A percentile compares a stretch with the other conserved stretches of the same genome.
phyloP scores from a whole-genome alignment of 139 green algal species.

The Auxenochlorella pyrenoidosa region DNA sequence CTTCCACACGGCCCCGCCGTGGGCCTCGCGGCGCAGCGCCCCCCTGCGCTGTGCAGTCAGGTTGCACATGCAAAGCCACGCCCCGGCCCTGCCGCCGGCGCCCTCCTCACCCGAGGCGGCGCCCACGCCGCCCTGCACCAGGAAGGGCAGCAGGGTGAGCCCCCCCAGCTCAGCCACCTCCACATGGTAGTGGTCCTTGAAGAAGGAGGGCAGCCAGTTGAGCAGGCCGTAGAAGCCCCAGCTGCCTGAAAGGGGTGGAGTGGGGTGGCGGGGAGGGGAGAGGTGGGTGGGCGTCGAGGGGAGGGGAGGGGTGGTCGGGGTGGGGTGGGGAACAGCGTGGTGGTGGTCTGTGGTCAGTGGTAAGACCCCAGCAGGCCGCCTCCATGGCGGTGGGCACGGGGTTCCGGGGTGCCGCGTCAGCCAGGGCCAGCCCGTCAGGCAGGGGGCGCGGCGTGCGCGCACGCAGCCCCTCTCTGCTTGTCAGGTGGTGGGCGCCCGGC shows the following conservation, averaged over 20 bases:
- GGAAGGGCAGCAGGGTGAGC: conserved; percentile 83
- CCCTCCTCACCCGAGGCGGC: conserved; percentile 39
- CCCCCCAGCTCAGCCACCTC: conserved; percentile 64
- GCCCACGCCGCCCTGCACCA: conserved; percentile 68
- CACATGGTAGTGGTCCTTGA: conserved; percentile 71
- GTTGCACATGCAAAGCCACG: no score
- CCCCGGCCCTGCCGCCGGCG: no score
- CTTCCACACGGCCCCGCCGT: background rate
- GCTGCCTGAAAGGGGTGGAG: conserved; percentile 16
- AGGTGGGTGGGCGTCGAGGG: background rate
- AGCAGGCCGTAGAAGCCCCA: conserved; percentile 83
- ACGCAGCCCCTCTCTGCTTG: no score
- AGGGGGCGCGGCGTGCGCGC: no score
- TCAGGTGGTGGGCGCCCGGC: no score
- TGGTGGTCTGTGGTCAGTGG: no score
- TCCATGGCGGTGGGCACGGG: no score
- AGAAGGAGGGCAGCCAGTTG: conserved; percentile 89
- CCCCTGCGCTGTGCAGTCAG: background rate
- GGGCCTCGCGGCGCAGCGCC: no score
- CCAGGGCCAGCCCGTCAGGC: no score
- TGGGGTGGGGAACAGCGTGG: no score
- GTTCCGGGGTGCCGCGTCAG: no score
- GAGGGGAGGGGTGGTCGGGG: background rate
- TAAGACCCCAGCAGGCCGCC: no score
- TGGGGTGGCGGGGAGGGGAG: background rate